Percentiles rank a stretch among this genome's conserved stretches.
Conservation (phyloP, 257 asterid species). For the Solanum medicagineum region DNA sequence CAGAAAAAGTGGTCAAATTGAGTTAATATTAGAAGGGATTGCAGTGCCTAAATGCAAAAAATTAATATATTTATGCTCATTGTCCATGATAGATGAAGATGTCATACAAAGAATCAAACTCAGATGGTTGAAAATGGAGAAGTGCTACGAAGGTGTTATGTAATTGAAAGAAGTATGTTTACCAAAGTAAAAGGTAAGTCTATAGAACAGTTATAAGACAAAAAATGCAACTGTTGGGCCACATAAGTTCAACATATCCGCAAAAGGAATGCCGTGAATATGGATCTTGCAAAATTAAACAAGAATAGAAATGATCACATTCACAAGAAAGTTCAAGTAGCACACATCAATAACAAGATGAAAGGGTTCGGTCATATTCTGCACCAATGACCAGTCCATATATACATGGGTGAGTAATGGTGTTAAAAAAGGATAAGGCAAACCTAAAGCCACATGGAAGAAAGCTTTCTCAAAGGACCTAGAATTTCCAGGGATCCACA, state of each 20-base stretch:
- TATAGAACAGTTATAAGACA: neutral
- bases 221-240: neutral
- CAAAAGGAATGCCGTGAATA: neutral
- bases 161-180: neutral
- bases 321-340: neutral
- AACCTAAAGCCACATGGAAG: neutral
- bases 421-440: neutral
- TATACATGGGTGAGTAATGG: neutral
- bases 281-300: neutral
- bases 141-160: neutral
- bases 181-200: neutral
- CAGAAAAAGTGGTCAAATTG: neutral
- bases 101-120: neutral
- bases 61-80: neutral
- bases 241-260: neutral
- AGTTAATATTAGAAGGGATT: neutral
- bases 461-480: neutral
- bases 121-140: neutral
- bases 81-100: neutral
- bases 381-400: neutral
- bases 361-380: neutral
- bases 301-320: neutral
- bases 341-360: neutral
- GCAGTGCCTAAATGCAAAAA: neutral
- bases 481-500: neutral